phyloP scores from a whole-genome alignment of 129 eudicot species.

The Cynara cardunculus region DNA sequence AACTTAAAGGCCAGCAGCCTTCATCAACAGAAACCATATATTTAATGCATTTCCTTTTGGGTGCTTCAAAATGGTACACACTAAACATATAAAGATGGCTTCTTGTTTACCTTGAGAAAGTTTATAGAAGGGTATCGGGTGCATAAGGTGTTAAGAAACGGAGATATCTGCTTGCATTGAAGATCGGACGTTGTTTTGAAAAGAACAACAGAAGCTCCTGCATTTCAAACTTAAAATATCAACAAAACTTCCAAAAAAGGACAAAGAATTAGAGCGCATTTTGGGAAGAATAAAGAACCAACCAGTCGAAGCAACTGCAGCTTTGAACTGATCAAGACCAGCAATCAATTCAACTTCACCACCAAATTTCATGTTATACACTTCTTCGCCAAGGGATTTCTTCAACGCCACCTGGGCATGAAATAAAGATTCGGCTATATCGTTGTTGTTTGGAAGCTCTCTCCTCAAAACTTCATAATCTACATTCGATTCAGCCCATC shows the following conservation, averaged over 20 bases:
- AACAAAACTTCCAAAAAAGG: background rate
- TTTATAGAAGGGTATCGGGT: constrained; percentile 68
- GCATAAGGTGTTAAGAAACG: constrained; percentile 74
- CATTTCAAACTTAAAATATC: constrained; percentile 11
- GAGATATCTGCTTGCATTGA: no score
- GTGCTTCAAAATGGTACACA: background rate
- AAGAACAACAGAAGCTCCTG: constrained; percentile 84
- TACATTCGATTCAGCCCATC: constrained; percentile 82
- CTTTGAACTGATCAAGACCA: no score
- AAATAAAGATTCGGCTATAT: constrained; percentile 76
- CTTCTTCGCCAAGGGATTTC: no score
- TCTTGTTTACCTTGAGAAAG: constrained; percentile 64
- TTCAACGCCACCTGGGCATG: constrained; percentile 83
- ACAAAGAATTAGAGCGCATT: background rate
- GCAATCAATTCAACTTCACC: no score
- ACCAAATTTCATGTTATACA: no score
- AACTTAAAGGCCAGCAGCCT: no score
- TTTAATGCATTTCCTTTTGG: no score
- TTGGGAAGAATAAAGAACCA: constrained; percentile 11
- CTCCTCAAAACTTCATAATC: constrained; percentile 76
- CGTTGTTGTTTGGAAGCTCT: constrained; percentile 63
- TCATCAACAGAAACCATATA: no score
- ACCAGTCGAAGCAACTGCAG: constrained; percentile 80
- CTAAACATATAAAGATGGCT: background rate
- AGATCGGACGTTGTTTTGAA: constrained; percentile 43